Evolutionary conservation across 1,139 yeast species (phyloP).

Genomic region (Hyphopichia pseudoburtonii): DNA sequence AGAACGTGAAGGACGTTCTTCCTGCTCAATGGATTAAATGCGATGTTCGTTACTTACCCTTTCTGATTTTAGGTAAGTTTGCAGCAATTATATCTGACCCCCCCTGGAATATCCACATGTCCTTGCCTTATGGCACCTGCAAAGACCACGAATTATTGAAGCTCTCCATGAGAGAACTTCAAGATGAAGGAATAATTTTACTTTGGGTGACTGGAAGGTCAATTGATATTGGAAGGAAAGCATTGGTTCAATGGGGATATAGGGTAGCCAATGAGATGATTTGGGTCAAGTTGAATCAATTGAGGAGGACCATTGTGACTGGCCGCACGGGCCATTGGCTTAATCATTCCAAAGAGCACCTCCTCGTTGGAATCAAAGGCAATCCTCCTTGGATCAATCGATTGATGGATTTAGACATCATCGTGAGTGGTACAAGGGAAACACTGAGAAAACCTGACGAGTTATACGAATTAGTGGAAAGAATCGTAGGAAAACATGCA

Average conservation of each 20-base stretch:
- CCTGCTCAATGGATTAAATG: slow-evolving; percentile 89
- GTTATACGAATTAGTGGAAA: slow-evolving; percentile 77
- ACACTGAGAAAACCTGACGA: slow-evolving; percentile 93
- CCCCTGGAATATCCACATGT: slow-evolving; percentile 87
- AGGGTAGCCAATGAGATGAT: slow-evolving; percentile 72
- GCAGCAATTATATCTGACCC: slow-evolving; percentile 90
- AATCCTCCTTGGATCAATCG: slow-evolving; percentile 70
- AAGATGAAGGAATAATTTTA: slow-evolving; percentile 78
- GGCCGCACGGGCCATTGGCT: slow-evolving; percentile 98
- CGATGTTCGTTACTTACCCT: slow-evolving; percentile 73
- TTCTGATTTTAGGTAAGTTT: slow-evolving; percentile 72
- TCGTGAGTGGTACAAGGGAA: slow-evolving; percentile 83
- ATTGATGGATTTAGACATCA: slow-evolving; percentile 68
- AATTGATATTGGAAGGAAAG: slow-evolving; percentile 80
- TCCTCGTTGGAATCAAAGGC: slow-evolving; percentile 83
- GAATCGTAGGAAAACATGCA: slow-evolving; percentile 73
- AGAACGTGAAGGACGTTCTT: slow-evolving; percentile 20
- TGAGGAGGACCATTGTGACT: slow-evolving; percentile 85
- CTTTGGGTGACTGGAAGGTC: slow-evolving; percentile 97
- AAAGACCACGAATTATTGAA: slow-evolving; percentile 69
- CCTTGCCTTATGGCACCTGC: slow-evolving; percentile 74
- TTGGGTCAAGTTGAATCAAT: slow-evolving; percentile 89
- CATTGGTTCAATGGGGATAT: slow-evolving; percentile 82
- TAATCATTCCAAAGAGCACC: slow-evolving; percentile 91
- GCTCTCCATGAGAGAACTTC: slow-evolving; percentile 66